Percentiles rank a stretch among this genome's conserved stretches.
These are phyloP conservation scores for Phytopythium vexans DNA, from an alignment of 352 stramenopile species.

Conservation along the genomic window DNA sequence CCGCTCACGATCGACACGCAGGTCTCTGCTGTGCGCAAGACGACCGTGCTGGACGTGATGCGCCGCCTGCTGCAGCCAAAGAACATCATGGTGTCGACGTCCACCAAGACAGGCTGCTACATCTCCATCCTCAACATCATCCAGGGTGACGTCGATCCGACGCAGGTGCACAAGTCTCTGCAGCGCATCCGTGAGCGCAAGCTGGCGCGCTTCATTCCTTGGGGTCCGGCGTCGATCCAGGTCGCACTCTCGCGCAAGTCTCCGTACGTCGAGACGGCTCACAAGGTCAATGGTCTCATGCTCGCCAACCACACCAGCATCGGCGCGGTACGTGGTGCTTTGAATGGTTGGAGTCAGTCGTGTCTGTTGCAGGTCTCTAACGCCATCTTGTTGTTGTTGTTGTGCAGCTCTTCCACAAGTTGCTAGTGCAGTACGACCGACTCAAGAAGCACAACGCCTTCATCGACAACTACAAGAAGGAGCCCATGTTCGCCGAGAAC, in stretches of 20 bases:
- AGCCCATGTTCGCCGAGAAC: slow-evolving; percentile 95
- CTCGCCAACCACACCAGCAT: slow-evolving; percentile 99
- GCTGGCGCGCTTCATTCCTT: slow-evolving; percentile 97
- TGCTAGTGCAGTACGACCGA: slow-evolving; percentile 96
- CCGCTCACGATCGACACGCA: slow-evolving; percentile 94
- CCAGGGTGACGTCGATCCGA: slow-evolving; percentile 98
- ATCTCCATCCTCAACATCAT: slow-evolving; percentile 99
- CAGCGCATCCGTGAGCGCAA: slow-evolving; percentile 98
- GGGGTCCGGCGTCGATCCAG: slow-evolving; percentile 98
- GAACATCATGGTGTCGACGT: slow-evolving; percentile 99
- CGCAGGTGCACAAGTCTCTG: slow-evolving; percentile 97
- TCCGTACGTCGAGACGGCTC: slow-evolving; percentile 95
- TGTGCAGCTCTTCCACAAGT: slow-evolving; percentile 75
- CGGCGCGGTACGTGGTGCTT: slow-evolving; percentile 41
- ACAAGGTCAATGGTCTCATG: slow-evolving; percentile 98
- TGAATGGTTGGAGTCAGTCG: background rate
- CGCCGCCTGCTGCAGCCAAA: slow-evolving; percentile 94
- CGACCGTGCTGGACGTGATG: slow-evolving; percentile 99
- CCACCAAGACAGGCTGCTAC: slow-evolving; percentile 96
- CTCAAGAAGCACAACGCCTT: slow-evolving; percentile 98
- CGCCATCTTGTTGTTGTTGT: background rate
- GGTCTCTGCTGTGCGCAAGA: slow-evolving; percentile 94
- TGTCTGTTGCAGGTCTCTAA: background rate
- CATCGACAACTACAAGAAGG: slow-evolving; percentile 98
- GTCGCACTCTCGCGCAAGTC: slow-evolving; percentile 97